These are phyloP conservation scores for Nannochloris sp. DNA, from an alignment of 139 green algal species.

Conservation along the genomic window DNA sequence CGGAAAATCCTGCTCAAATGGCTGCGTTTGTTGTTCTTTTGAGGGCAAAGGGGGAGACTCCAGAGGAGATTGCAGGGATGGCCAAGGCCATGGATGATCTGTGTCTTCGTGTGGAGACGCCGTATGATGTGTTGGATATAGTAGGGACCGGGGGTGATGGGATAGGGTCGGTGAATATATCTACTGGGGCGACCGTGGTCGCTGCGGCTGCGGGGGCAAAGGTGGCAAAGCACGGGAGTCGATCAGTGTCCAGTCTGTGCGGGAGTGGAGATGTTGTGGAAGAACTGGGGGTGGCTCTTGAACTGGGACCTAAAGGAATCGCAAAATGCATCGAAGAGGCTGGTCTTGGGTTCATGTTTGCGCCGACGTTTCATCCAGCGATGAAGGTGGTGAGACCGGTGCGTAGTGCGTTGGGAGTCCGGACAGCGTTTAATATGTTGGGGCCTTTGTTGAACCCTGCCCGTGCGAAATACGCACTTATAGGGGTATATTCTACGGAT, in stretches of 20 bases:
- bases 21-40: conserved; percentile 92
- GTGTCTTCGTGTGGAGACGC: conserved; percentile 48
- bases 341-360: conserved; percentile 96
- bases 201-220: conserved; percentile 87
- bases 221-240: conserved; percentile 95
- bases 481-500: conserved; percentile 78
- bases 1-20: conserved; percentile 68
- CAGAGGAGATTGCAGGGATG: conserved; percentile 86
- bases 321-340: conserved; percentile 69
- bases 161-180: conserved; percentile 98
- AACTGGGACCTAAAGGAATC: conserved; percentile 80
- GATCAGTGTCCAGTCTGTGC: conserved; percentile 89
- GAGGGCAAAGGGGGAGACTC: conserved; percentile 93
- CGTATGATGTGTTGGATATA: conserved; percentile 79
- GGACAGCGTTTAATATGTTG: conserved; percentile 91
- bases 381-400: conserved; percentile 45
- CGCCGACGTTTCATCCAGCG: conserved; percentile 70
- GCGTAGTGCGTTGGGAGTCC: conserved; percentile 34
- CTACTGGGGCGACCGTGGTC: conserved; percentile 86
- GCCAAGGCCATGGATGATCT: conserved; percentile 70
- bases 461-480: conserved; percentile 67
- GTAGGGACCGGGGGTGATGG: conserved; percentile 96
- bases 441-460: conserved; percentile 96
- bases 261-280: conserved; percentile 89
- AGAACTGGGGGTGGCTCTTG: conserved; percentile 81